A percentile compares a stretch with the other conserved stretches of the same genome.
These are phyloP conservation scores for Alternaria viburni DNA, from an alignment of 2,329 filamentous ascomycete genomes.

Conservation along the genomic window DNA sequence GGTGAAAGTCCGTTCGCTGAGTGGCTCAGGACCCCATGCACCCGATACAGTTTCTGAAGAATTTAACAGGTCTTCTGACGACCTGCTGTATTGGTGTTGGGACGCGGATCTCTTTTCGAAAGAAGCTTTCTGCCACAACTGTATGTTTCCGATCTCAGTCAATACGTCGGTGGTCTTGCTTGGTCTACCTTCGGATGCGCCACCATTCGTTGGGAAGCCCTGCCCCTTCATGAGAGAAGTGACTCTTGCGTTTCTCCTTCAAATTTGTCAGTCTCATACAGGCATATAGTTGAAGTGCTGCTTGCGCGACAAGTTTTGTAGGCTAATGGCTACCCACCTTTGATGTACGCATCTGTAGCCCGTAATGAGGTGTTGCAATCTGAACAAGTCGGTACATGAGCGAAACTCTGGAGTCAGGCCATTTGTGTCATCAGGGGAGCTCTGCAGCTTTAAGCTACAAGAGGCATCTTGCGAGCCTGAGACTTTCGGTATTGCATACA, in stretches of 20 bases:
- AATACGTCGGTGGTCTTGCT: neutral
- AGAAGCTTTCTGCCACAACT: neutral
- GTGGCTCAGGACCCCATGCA: neutral
- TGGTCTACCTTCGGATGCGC: neutral
- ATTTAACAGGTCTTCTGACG: neutral
- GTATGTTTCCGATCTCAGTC: neutral
- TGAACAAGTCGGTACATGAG: neutral
- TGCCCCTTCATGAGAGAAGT: neutral
- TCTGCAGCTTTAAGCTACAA: neutral
- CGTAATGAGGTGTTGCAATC: neutral
- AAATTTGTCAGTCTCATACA: neutral
- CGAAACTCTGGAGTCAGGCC: neutral
- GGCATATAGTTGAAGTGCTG: neutral
- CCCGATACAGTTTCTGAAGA: neutral
- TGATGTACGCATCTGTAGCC: neutral
- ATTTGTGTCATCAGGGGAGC: neutral
- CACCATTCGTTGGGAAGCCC: neutral
- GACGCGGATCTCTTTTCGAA: neutral
- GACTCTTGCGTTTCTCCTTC: neutral
- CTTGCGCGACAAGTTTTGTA: neutral
- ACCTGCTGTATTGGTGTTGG: neutral
- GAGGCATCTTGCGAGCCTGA: neutral
- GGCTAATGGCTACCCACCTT: neutral
- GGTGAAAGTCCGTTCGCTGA: neutral
- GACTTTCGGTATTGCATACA: neutral